A percentile compares a stretch with the other conserved stretches of the same genome.
Evolutionary conservation across 2,329 filamentous ascomycete genomes (phyloP).

Genomic region (Sporothrix luriei): DNA sequence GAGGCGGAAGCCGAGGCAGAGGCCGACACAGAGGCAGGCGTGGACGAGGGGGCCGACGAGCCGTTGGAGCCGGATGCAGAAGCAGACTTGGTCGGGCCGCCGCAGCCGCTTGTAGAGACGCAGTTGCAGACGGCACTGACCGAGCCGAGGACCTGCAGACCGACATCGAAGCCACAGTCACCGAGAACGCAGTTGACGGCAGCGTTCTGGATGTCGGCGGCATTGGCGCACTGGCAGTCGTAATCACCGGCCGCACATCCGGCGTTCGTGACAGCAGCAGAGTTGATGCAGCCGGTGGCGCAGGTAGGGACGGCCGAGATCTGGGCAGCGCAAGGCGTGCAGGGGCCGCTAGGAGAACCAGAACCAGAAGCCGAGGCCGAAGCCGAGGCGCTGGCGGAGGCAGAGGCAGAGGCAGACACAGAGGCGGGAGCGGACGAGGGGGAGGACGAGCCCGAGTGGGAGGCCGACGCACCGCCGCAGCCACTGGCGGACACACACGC

Average conservation of each 20-base stretch:
- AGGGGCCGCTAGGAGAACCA: not conserved
- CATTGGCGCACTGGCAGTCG: slow-evolving; percentile 26
- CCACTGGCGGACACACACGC: slow-evolving; percentile 11
- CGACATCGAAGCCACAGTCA: slow-evolving; percentile 18
- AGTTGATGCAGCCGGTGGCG: slow-evolving; percentile 20
- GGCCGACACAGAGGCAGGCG: slow-evolving; percentile 2
- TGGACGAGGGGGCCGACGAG: not conserved
- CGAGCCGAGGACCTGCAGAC: not conserved
- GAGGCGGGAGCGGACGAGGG: slow-evolving; percentile 7
- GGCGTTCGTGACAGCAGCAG: slow-evolving; percentile 24
- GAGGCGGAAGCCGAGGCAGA: slow-evolving; percentile 2
- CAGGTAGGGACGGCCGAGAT: slow-evolving; percentile 23
- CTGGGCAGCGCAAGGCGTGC: not conserved
- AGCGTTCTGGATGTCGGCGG: slow-evolving; percentile 20
- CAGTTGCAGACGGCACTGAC: slow-evolving; percentile 24
- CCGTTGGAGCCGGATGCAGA: slow-evolving; percentile 16
- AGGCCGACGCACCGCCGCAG: slow-evolving; percentile 15
- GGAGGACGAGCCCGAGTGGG: not conserved
- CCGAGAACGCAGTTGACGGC: slow-evolving; percentile 28
- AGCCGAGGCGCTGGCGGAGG: not conserved
- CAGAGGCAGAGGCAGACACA: slow-evolving; percentile 1
- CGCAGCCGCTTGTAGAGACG: slow-evolving; percentile 28
- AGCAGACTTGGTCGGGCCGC: not conserved
- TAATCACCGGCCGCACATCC: slow-evolving; percentile 24
- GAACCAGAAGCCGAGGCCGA: not conserved